These are phyloP conservation scores for Spergularia bocconei DNA, from an alignment of 148 eudicot species.

Conservation along the genomic window DNA sequence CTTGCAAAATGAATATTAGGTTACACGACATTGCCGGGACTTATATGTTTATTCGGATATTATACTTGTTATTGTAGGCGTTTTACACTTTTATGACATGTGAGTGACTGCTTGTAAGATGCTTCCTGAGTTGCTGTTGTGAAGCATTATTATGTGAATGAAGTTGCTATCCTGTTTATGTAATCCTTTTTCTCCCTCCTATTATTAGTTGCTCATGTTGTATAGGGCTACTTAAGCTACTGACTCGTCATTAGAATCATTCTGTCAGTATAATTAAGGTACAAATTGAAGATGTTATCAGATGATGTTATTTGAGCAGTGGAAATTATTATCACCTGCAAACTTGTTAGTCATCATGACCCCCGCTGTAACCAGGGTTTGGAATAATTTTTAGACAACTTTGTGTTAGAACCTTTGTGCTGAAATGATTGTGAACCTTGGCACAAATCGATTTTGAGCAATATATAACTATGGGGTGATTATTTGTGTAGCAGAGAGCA, in stretches of 20 bases:
- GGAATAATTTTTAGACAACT: no score
- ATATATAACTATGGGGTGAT: not conserved
- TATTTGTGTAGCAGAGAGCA: conserved; percentile 14
- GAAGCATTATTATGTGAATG: not conserved
- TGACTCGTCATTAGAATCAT: not conserved
- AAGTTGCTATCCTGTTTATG: not conserved
- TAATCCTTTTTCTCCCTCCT: not conserved
- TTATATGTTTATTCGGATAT: no score
- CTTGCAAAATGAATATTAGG: no score
- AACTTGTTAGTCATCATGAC: no score
- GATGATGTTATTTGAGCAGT: no score
- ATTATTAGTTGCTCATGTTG: not conserved
- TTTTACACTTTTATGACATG: not conserved
- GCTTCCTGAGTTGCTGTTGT: not conserved
- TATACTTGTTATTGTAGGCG: not conserved
- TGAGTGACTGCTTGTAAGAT: not conserved
- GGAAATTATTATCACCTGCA: no score
- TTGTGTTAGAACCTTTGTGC: no score
- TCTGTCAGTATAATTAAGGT: not conserved
- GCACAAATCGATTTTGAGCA: not conserved
- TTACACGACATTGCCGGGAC: not conserved
- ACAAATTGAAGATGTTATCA: not conserved
- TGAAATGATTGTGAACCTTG: no score
- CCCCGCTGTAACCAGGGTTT: no score
- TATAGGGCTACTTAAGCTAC: not conserved